These are phyloP conservation scores for Cystobasidium tubakii DNA, from an alignment of 768 basidiomycete genomes.

Conservation along the genomic window DNA sequence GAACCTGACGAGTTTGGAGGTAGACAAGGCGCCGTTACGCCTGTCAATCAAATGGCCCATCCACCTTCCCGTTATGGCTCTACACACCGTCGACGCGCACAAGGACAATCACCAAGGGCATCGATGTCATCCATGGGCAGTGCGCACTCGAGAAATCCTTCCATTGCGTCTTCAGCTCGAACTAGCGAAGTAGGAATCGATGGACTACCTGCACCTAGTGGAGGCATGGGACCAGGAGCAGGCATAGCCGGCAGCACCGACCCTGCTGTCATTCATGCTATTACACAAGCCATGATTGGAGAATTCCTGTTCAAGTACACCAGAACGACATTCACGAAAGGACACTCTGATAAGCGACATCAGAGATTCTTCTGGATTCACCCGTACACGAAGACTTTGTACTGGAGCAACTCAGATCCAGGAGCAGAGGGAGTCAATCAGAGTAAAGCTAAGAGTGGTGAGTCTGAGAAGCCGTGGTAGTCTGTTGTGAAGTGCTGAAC, in stretches of 20 bases:
- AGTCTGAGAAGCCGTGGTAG: conserved; percentile 50
- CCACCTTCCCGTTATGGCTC: conserved; percentile 24
- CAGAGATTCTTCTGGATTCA: conserved; percentile 98
- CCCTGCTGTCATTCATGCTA: conserved; percentile 84
- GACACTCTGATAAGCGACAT: conserved; percentile 81
- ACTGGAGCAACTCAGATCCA: conserved; percentile 87
- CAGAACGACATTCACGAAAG: conserved; percentile 77
- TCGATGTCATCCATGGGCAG: conserved; percentile 37
- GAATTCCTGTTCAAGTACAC: conserved; percentile 99
- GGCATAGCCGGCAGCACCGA: conserved; percentile 62
- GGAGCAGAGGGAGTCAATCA: conserved; percentile 80
- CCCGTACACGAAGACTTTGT: conserved; percentile 93
- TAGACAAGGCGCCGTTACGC: conserved; percentile 20
- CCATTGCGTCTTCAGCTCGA: conserved; percentile 29
- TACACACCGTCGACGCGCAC: not conserved
- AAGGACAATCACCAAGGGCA: conserved; percentile 34
- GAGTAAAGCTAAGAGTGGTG: conserved; percentile 94
- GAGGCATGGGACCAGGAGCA: conserved; percentile 5
- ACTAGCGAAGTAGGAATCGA: conserved; percentile 41
- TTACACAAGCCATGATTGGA: conserved; percentile 99
- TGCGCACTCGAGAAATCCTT: conserved; percentile 42
- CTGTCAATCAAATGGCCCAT: conserved; percentile 34
- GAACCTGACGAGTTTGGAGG: conserved; percentile 20
- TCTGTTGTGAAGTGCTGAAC: not conserved
- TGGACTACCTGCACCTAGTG: conserved; percentile 20